Conservation (phyloP, 179 eudicot genomes). For the Monotropa hypopitys region DNA sequence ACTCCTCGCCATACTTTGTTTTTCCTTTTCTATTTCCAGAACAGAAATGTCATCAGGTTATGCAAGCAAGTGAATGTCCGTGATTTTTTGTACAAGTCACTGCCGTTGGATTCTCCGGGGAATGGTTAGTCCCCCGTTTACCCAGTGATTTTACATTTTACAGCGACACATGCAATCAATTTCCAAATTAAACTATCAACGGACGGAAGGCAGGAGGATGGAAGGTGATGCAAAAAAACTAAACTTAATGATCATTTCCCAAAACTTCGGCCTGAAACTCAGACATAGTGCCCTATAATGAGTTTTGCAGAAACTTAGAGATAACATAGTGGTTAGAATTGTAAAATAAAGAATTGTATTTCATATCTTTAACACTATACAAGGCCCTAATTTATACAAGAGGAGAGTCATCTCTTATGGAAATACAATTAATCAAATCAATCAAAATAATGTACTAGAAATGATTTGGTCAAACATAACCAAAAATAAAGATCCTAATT, state of each 20-base stretch:
- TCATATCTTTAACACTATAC: too few species aligned
- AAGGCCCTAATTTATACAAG: too few species aligned
- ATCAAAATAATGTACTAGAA: too few species aligned
- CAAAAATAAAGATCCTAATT: too few species aligned
- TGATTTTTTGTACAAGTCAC: background rate
- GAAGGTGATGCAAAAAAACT: background rate
- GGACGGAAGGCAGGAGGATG: background rate
- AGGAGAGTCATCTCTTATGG: too few species aligned
- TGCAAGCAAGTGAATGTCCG: background rate
- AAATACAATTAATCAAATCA: too few species aligned
- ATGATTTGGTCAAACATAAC: too few species aligned
- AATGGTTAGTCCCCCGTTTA: background rate
- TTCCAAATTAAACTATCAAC: background rate
- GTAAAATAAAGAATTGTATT: too few species aligned
- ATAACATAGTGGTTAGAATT: background rate
- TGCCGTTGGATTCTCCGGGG: background rate
- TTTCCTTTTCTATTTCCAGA: background rate
- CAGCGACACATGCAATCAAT: background rate
- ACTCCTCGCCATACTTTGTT: background rate
- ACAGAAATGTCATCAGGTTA: background rate
- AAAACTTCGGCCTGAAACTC: background rate
- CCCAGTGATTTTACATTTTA: background rate
- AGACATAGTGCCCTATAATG: background rate
- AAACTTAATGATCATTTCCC: background rate
- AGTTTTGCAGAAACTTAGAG: background rate